Evolutionary conservation across 306 rosid genomes (phyloP).

Genomic region (Glycine latifolia): DNA sequence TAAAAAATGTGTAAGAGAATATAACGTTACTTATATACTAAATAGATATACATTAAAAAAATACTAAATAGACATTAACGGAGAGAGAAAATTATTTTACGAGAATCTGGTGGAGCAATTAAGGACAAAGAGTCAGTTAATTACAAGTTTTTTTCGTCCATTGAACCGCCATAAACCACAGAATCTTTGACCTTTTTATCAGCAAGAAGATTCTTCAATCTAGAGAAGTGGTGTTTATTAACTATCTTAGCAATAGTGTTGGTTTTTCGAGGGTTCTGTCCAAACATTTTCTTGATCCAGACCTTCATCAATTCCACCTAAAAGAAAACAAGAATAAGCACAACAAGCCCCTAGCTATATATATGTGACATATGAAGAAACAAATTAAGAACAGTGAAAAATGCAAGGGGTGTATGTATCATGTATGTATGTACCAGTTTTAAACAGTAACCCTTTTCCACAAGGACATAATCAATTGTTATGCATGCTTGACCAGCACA

Average conservation of each 20-base stretch:
- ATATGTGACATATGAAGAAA: neutral
- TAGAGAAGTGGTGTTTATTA: slow-evolving; percentile 63
- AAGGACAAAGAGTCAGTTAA: slow-evolving; percentile 8
- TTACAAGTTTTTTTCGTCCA: slow-evolving; percentile 78
- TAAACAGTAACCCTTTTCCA: slow-evolving; percentile 55
- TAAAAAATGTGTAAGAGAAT: too few species aligned
- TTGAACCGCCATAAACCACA: slow-evolving; percentile 70
- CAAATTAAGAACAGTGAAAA: neutral
- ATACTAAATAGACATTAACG: too few species aligned
- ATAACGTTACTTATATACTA: too few species aligned
- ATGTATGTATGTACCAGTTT: slow-evolving; percentile 50
- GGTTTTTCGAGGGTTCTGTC: slow-evolving; percentile 59
- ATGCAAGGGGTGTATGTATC: neutral
- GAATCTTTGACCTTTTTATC: slow-evolving; percentile 57
- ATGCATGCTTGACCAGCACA: slow-evolving; percentile 91
- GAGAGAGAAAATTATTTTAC: too few species aligned
- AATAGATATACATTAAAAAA: too few species aligned
- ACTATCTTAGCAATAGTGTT: slow-evolving; percentile 65
- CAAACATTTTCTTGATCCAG: slow-evolving; percentile 65
- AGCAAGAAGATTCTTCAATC: slow-evolving; percentile 64
- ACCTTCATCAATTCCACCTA: slow-evolving; percentile 66
- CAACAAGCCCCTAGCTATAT: neutral
- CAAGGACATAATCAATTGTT: slow-evolving; percentile 68
- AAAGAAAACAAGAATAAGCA: slow-evolving; percentile 33
- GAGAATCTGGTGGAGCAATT: neutral